These are phyloP conservation scores for Quercus phellos DNA, from an alignment of 331 rosid species.

Conservation along the genomic window DNA sequence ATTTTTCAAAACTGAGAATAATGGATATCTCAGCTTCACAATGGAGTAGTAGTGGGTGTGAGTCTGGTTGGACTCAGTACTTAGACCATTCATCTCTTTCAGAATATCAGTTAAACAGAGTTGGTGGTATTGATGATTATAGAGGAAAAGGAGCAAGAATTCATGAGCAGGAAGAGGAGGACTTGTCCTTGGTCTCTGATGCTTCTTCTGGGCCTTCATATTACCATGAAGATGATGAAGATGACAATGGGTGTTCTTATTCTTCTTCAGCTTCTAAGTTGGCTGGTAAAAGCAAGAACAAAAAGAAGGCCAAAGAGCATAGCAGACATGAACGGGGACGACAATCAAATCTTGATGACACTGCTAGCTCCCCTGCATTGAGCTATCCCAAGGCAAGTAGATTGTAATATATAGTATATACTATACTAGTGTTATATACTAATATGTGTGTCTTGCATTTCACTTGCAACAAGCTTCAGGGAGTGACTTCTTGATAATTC, in stretches of 20 bases:
- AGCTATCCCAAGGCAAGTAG: slow-evolving; percentile 51
- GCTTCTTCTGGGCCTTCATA: slow-evolving; percentile 98
- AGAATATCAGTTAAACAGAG: slow-evolving; percentile 29
- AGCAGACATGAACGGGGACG: slow-evolving; percentile 39
- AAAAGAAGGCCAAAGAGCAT: slow-evolving; percentile 44
- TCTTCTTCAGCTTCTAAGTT: slow-evolving; percentile 33
- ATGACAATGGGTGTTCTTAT: slow-evolving; percentile 37
- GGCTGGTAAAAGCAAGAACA: slow-evolving; percentile 31
- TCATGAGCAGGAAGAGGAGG: slow-evolving; percentile 36
- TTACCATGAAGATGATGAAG: slow-evolving; percentile 44
- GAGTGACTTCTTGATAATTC: slow-evolving; percentile 3
- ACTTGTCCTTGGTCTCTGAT: slow-evolving; percentile 90
- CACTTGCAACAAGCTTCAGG: neutral
- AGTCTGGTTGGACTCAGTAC: slow-evolving; percentile 94
- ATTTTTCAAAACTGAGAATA: neutral
- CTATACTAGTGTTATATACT: slow-evolving; percentile 5
- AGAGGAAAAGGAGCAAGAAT: slow-evolving; percentile 24
- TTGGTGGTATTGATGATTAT: slow-evolving; percentile 18
- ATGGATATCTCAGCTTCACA: slow-evolving; percentile 69
- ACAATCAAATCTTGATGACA: slow-evolving; percentile 65
- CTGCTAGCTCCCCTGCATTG: slow-evolving; percentile 77
- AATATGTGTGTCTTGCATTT: neutral
- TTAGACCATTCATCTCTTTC: slow-evolving; percentile 61
- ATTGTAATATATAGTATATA: neutral
- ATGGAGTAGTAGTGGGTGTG: slow-evolving; percentile 64